These are phyloP conservation scores for Scheffersomyces illinoinensis DNA, from an alignment of 1,139 yeast species.

Conservation along the genomic window DNA sequence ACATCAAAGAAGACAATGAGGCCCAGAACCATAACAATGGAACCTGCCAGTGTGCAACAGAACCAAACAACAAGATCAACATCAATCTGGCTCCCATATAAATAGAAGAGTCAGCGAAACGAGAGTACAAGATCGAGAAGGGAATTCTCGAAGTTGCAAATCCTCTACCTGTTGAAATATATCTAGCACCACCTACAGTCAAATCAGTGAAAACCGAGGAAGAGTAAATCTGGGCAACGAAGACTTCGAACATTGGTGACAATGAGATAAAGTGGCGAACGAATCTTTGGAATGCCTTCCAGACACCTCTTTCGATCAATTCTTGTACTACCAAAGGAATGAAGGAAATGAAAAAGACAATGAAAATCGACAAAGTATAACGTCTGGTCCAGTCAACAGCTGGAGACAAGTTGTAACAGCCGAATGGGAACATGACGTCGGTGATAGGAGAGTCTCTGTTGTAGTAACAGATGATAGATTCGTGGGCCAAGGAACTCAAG, in stretches of 20 bases:
- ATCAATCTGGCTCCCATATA: constrained; percentile 93
- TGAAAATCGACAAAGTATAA: constrained; percentile 95
- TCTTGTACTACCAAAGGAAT: constrained; percentile 96
- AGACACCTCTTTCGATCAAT: constrained; percentile 94
- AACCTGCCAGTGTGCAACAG: constrained; percentile 95
- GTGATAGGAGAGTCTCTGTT: constrained; percentile 83
- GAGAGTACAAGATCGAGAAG: constrained; percentile 89
- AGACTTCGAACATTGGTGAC: constrained; percentile 97
- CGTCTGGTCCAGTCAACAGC: constrained; percentile 97
- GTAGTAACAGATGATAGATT: constrained; percentile 82
- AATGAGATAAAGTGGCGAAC: constrained; percentile 84
- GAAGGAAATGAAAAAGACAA: constrained; percentile 96
- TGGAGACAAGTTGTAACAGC: constrained; percentile 91
- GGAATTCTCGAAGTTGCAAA: constrained; percentile 99
- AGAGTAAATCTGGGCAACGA: constrained; percentile 96
- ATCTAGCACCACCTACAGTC: constrained; percentile 99
- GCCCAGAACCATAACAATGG: constrained; percentile 99
- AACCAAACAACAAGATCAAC: constrained; percentile 86
- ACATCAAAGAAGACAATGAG: constrained; percentile 82
- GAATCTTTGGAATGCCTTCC: constrained; percentile 93
- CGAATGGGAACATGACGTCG: constrained; percentile 81
- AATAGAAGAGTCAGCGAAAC: constrained; percentile 96
- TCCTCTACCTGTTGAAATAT: constrained; percentile 99
- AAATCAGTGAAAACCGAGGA: constrained; percentile 87
- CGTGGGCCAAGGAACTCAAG: constrained; percentile 89